Evolutionary conservation across 495 filamentous ascomycete species (phyloP), one percentile per base, ranked within the genome.

Genomic region (Tetracladium setigerum): DNA sequence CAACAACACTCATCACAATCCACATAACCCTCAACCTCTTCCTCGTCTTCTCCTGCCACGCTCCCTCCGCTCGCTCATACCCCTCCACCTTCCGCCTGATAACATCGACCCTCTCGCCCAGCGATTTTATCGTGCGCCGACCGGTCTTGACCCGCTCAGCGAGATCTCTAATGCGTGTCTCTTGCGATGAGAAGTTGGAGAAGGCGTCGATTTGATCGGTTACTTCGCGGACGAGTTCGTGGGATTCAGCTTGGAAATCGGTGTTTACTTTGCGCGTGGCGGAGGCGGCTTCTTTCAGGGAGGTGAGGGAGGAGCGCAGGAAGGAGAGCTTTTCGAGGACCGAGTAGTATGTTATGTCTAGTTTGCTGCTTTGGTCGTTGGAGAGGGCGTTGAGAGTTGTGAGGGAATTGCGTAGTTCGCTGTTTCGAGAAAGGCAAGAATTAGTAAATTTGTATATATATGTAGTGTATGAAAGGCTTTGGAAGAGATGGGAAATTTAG

Each of bases 281-380:
- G 7, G 67, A 68, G 1, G 82, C 78, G 4, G 96, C 75, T 41
- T 86, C 77, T 50, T 85, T 80, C 15, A 96, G 74, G 4, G 72
- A 77, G 1, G 67, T 51, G 17, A 95, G 77, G 2, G 82, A 87
- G 41, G 73, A 69, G 42, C 83, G 80, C 30, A 96, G 68, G 0
- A 78, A 64, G 36, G 77, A 73, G 27, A 91, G 70, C 49, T 85
- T 91, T 58, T 91, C 84, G 13, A 92, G 71, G 5, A 96, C 72
- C 4, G 83, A 81, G 56, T 90, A 89, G 67, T 95, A 95, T 0
- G 84, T 89, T 54, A 85, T 83, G 58, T 95, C 87, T n/a, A 96
- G 74, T 37, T 77, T 77, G 50, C 78, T 76, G 15, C 82, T 92
- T 3, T 80, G 79, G 31, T 74, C 73, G 35, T 62, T 69, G 8